Percentiles rank a stretch among this genome's conserved stretches.
phyloP scores from a whole-genome alignment of 2,329 filamentous ascomycete species.

The Ophiosphaerella narmari region DNA sequence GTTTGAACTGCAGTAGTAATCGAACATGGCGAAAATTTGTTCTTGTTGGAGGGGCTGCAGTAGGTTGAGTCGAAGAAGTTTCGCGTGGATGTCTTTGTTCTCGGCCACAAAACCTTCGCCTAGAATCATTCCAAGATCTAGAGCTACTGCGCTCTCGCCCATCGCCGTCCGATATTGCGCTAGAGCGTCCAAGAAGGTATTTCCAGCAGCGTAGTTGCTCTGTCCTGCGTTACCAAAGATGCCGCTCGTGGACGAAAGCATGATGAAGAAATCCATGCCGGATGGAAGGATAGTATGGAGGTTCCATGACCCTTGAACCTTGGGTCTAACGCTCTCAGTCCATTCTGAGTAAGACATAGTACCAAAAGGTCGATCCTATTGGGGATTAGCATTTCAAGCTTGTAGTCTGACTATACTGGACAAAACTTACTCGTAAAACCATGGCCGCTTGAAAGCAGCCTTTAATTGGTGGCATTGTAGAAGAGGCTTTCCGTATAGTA shows the following conservation, averaged over 20 bases:
- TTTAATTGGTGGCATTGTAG: slow-evolving; percentile 26
- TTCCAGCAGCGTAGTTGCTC: slow-evolving; percentile 26
- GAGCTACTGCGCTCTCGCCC: slow-evolving; percentile 43
- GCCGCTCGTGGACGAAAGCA: slow-evolving; percentile 26
- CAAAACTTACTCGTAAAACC: slow-evolving; percentile 14
- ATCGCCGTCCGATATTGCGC: slow-evolving; percentile 16
- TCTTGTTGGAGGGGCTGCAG: not conserved
- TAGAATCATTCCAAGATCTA: slow-evolving; percentile 21
- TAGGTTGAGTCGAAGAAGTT: not conserved
- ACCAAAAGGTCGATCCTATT: too few species aligned
- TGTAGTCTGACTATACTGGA: too few species aligned
- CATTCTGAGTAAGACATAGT: not conserved
- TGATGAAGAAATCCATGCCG: slow-evolving; percentile 28
- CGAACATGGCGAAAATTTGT: not conserved
- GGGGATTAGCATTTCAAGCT: too few species aligned
- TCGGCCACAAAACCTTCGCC: slow-evolving; percentile 33
- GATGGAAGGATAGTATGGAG: slow-evolving; percentile 19
- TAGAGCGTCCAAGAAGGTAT: slow-evolving; percentile 28
- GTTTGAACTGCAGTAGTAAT: not conserved
- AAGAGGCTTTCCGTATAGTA: too few species aligned
- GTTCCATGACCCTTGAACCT: slow-evolving; percentile 42
- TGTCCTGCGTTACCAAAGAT: slow-evolving; percentile 24
- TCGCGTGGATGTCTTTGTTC: not conserved
- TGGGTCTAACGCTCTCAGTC: slow-evolving; percentile 20
- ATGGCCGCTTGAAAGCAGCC: slow-evolving; percentile 35